phyloP scores from a whole-genome alignment of 331 rosid species.

The Malus hybrid region DNA sequence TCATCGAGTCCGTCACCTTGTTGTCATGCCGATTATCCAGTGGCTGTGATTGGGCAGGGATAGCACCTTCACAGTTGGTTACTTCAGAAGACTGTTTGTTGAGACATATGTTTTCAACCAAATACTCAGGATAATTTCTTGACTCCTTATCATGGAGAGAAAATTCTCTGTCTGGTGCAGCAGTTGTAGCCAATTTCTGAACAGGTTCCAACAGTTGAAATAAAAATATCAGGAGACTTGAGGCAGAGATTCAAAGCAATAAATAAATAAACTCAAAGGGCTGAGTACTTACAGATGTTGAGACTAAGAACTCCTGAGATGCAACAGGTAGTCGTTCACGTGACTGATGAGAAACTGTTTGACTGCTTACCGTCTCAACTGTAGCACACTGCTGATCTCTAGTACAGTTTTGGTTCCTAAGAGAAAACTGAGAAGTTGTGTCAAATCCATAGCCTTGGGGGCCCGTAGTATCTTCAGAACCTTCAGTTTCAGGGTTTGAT shows the following conservation, averaged over 20 bases:
- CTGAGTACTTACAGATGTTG: constrained; percentile 45
- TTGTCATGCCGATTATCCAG: constrained; percentile 12
- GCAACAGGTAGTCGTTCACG: background rate
- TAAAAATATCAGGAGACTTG: constrained; percentile 13
- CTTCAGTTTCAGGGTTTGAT: constrained; percentile 22
- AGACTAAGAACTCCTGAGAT: constrained; percentile 17
- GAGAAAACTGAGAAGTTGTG: constrained; percentile 15
- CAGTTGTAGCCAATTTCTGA: constrained; percentile 38
- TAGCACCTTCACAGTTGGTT: constrained; percentile 13
- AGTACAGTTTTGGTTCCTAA: constrained; percentile 37
- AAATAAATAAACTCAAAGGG: background rate
- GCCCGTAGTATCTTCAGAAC: constrained; percentile 19
- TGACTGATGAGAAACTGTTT: too few species aligned
- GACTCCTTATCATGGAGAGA: constrained; percentile 21
- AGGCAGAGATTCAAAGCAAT: background rate
- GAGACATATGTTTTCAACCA: constrained; percentile 21
- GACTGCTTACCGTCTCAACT: background rate
- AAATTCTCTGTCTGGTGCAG: constrained; percentile 32
- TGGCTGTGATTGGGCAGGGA: constrained; percentile 23
- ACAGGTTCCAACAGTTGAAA: constrained; percentile 7
- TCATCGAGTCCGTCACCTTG: constrained; percentile 16
- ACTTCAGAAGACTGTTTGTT: constrained; percentile 18
- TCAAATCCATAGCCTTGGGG: constrained; percentile 24
- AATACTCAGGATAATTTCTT: constrained; percentile 12
- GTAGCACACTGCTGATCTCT: constrained; percentile 18